Evolutionary conservation across 176 grass and related monocot genomes (phyloP).

Genomic region (Miscanthus lutarioriparius): DNA sequence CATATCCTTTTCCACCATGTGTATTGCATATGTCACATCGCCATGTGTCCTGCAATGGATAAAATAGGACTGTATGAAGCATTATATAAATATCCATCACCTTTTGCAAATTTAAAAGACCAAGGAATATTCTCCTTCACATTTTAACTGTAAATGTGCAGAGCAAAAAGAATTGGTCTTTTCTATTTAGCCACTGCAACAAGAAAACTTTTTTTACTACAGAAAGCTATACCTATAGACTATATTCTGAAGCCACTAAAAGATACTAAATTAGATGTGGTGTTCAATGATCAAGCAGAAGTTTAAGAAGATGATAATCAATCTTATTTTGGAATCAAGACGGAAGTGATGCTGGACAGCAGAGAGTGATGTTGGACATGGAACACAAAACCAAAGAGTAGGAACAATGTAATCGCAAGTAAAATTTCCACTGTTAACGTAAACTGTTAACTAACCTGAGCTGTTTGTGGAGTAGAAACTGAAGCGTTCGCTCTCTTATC

Average conservation of each 20-base stretch:
- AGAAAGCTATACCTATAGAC: neutral
- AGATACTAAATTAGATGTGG: slow-evolving; percentile 4
- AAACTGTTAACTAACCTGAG: slow-evolving; percentile 56
- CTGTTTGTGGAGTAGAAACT: slow-evolving; percentile 61
- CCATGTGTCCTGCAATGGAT: slow-evolving; percentile 69
- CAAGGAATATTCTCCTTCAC: neutral
- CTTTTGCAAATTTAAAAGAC: neutral
- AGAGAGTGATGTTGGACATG: neutral
- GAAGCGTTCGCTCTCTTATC: slow-evolving; percentile 70
- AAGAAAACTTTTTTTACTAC: neutral
- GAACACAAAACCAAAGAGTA: neutral
- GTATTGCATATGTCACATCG: slow-evolving; percentile 82
- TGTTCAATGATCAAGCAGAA: slow-evolving; percentile 8
- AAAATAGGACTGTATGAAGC: slow-evolving; percentile 28
- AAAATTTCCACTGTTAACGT: neutral
- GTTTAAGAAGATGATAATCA: neutral
- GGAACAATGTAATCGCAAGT: neutral
- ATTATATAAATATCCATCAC: neutral
- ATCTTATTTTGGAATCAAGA: slow-evolving; percentile 9
- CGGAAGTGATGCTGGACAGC: neutral
- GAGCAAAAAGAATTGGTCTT: slow-evolving; percentile 4
- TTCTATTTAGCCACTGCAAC: slow-evolving; percentile 5
- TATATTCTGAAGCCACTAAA: slow-evolving; percentile 19
- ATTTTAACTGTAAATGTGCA: neutral
- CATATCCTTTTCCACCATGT: slow-evolving; percentile 87